Evolutionary conservation across 306 rosid genomes (phyloP), one percentile per base, ranked within the genome.

Genomic region (Quercus agrifolia): DNA sequence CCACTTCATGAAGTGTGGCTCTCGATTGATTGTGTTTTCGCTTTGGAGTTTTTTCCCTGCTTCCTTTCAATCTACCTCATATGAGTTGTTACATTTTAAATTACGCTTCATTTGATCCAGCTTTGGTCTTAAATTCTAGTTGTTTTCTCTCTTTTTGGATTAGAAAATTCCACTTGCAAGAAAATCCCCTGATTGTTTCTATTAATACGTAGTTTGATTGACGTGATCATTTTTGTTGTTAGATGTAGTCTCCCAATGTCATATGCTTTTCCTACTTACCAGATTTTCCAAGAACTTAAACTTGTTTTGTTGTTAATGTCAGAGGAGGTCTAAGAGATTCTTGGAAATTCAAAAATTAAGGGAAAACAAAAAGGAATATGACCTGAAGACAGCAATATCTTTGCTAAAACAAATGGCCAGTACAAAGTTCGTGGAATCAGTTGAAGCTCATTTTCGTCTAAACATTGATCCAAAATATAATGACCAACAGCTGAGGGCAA

Each of bases 391-490:
- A 20, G 97, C 99, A 57, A 83, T 95, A 74, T 78, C 96, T 82
- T 85, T 95, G 83, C 77, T 92, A 76, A 91, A 95, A 85, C 74
- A 78, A 87, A 91, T 92, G 56, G 91, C 91, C 10, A 90, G 73
- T 64, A 85, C 90, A 64, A 93, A 93, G 83, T 93, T 95, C 79
- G 85, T 91, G 67, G 99, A 95, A 85, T 85, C 99, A 56, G 94
- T 88, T 62, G 99, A 95, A 90, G 98, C 98, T 21, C 99, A 95
- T 90, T 95, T 95, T 87, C 98, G 99, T 78, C 98, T 95, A 71
- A 95, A 93, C 84, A 95, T 95, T 61, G 99, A 95, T 77, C 99
- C 99, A 63, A 95, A 95, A 78, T 95, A 95, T 74, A 95, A 95
- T 31, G 99, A 95, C 85, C 99, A 95, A 80, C 99, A 95, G 74